phyloP scores from a whole-genome alignment of 495 filamentous ascomycete species.

The Mytilinidion resinicola region DNA sequence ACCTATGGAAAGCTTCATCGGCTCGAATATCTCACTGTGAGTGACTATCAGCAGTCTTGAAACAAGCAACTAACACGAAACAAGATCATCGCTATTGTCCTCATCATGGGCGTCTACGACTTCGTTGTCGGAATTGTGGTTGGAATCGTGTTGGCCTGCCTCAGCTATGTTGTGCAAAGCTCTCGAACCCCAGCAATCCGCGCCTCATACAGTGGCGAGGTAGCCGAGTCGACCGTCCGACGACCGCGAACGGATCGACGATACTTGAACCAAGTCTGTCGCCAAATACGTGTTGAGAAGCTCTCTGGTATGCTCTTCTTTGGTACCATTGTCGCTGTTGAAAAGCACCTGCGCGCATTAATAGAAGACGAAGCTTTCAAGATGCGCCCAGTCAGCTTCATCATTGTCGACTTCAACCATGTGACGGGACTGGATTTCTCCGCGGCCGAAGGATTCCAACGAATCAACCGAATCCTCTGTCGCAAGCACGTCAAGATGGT shows the following conservation, averaged over 20 bases:
- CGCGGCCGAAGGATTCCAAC: conserved; percentile 86
- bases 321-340: conserved; percentile 90
- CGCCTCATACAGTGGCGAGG: conserved; percentile 75
- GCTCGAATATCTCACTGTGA: conserved; percentile 82
- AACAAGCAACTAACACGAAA: not conserved
- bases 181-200: conserved; percentile 82
- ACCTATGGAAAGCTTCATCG: conserved; percentile 78
- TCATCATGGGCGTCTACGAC: conserved; percentile 94
- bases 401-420: conserved; percentile 83
- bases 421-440: conserved; percentile 95
- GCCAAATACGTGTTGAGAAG: conserved; percentile 84
- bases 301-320: conserved; percentile 92
- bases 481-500: conserved; percentile 68
- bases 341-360: conserved; percentile 72
- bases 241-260: conserved; percentile 83
- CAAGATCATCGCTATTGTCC: conserved; percentile 80
- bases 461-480: conserved; percentile 75
- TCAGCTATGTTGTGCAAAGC: conserved; percentile 84
- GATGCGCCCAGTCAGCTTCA: conserved; percentile 70
- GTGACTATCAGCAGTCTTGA: conserved; percentile 13
- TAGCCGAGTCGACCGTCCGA: conserved; percentile 85
- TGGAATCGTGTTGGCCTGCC: conserved; percentile 85
- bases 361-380: conserved; percentile 76
- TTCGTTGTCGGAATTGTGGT: conserved; percentile 90
- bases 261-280: conserved; percentile 76